phyloP scores from a whole-genome alignment of 2,329 filamentous ascomycete genomes.

The Venturiaceae sp. region DNA sequence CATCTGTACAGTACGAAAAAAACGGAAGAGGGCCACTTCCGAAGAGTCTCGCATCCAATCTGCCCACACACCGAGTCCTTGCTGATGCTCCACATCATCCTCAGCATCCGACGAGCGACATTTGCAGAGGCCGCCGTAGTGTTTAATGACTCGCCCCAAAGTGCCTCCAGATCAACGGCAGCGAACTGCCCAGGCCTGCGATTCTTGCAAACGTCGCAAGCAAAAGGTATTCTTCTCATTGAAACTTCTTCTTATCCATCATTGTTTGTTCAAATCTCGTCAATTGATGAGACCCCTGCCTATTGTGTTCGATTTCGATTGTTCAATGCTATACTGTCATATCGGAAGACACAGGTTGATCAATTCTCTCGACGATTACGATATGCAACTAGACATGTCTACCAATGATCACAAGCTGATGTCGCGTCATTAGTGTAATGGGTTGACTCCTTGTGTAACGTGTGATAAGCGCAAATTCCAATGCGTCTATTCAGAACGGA shows the following conservation, averaged over 20 bases:
- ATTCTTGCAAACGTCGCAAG: slow-evolving; percentile 56
- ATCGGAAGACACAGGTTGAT: too few species aligned
- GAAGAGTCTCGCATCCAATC: background rate
- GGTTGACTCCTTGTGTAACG: slow-evolving; percentile 45
- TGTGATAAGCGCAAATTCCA: slow-evolving; percentile 42
- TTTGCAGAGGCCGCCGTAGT: background rate
- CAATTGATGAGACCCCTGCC: background rate
- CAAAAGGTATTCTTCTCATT: slow-evolving; percentile 47
- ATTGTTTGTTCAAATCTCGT: background rate
- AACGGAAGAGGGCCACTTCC: background rate
- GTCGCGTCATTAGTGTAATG: slow-evolving; percentile 43
- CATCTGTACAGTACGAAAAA: background rate
- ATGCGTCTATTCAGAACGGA: slow-evolving; percentile 27
- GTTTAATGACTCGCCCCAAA: slow-evolving; percentile 41
- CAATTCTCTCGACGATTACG: too few species aligned
- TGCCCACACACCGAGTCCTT: background rate
- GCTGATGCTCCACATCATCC: background rate
- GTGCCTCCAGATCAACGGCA: slow-evolving; percentile 51
- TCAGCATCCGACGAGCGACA: background rate
- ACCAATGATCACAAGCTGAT: background rate
- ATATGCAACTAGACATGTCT: background rate
- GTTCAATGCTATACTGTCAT: too few species aligned
- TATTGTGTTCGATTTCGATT: too few species aligned
- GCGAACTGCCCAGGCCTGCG: slow-evolving; percentile 54
- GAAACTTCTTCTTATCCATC: background rate